Base-by-base conservation (phyloP, 2,329 filamentous ascomycete genomes). In the Curvularia eragrostidis region DNA sequence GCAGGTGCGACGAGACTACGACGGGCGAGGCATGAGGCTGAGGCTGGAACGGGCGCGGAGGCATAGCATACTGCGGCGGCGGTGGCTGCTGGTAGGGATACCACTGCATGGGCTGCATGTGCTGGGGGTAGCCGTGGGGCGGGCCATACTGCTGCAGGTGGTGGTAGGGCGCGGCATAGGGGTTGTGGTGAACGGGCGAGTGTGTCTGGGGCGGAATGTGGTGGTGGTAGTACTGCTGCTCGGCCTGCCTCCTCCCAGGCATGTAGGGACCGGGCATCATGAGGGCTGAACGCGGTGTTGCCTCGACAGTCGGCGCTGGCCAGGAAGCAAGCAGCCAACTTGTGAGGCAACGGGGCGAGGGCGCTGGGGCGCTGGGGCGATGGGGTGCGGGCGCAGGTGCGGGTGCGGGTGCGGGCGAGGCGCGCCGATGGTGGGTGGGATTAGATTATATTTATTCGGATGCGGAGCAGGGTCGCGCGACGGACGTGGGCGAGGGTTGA, bases 191-290 rank as follows among this genome's bases (percentile, higher is more conserved):
- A 23, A 63, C 62, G 18, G 64, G 62, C 56, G 62, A 63, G 23
- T 63, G 60, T 13, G 62, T 59, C 64, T 66, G 64, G 5, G 59
- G 63, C 39, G 63, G 62, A 6, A 66, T 57, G 52, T 69, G 59
- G 59, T 63, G 68, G 58, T 75, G 67, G 56, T 70, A 60, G 61
- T 78, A 72, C 39, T 74, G 69, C 55, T 72, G 74, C 62, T 79
- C 77, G 52, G 67, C 68, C 63, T 79, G 78, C 65, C 79, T 75
- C 56, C 79, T 73, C 48, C 73, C 74, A 58, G 74, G 77, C 43
- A 76, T 67, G 54, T 79, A 74, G 56, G 88, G 87, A 84, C 89
- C 89, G 86, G 77, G 76, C 89, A 91, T 91, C 88, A 84, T 91
- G 85, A 86, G 87, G 86, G 85, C 85, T 80, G 85, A 83, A 59